Evolutionary conservation across 2,329 filamentous ascomycete species (phyloP).

Genomic region (Microdochium bolleyi): DNA sequence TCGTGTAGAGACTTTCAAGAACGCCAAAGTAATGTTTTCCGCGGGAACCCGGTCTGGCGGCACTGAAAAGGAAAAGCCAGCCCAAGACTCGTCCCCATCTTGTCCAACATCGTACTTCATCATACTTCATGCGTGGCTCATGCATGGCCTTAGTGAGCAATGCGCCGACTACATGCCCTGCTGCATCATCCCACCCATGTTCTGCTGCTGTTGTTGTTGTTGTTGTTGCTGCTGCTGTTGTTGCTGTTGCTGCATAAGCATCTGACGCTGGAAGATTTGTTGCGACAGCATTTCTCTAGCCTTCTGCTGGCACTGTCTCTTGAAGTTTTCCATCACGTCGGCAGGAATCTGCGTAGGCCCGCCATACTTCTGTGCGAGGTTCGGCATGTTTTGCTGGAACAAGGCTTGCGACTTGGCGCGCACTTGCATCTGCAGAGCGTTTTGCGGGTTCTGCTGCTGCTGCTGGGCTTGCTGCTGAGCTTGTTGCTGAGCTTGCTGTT

Average conservation of each 20-base stretch:
- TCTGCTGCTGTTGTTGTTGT: conserved; percentile 28
- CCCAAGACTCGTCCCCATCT: not conserved
- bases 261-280: conserved; percentile 3
- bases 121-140: no score
- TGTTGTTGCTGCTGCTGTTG: conserved; percentile 11
- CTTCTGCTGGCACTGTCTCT: conserved; percentile 27
- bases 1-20: no score
- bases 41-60: no score
- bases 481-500: conserved; percentile 18
- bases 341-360: conserved; percentile 35
- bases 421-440: conserved; percentile 15
- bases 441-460: conserved; percentile 11
- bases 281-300: conserved; percentile 28
- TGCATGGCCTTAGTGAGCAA: not conserved
- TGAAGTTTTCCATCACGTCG: conserved; percentile 36
- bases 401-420: conserved; percentile 20
- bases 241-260: conserved; percentile 11
- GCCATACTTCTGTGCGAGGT: conserved; percentile 27
- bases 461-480: conserved; percentile 20
- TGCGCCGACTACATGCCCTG: conserved; percentile 33
- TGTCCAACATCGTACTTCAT: not conserved
- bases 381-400: conserved; percentile 28
- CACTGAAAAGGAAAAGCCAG: not conserved
- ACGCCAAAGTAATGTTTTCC: no score
- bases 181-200: conserved; percentile 35